These are phyloP conservation scores for Myxozyma nipponensis DNA, from an alignment of 805 yeast species.

Conservation along the genomic window DNA sequence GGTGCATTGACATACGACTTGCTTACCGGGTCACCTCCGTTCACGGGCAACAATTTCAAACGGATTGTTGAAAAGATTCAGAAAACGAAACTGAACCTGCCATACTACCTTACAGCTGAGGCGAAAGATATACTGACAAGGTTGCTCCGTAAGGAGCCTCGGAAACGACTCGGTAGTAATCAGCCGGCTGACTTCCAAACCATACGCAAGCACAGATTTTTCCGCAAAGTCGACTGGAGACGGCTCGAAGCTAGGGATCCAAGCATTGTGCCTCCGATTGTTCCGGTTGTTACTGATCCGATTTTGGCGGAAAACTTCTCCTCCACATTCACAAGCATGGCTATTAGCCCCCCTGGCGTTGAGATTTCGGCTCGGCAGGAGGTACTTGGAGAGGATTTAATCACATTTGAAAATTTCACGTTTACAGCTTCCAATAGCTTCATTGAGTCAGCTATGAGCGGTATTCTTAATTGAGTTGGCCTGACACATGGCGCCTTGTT, in stretches of 20 bases:
- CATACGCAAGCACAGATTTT: conserved; percentile 65
- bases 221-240: conserved; percentile 72
- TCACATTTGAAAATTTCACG: conserved; percentile 22
- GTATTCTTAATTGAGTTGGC: background rate
- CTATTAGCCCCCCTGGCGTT: conserved; percentile 31
- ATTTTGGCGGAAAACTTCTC: conserved; percentile 82
- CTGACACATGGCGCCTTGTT: background rate
- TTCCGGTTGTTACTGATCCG: conserved; percentile 80
- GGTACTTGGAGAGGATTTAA: background rate
- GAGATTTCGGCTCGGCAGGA: conserved; percentile 6
- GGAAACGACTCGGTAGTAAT: conserved; percentile 54
- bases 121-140: conserved; percentile 71
- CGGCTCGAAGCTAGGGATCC: conserved; percentile 49
- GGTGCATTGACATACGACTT: conserved; percentile 79
- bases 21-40: conserved; percentile 83
- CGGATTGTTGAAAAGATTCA: conserved; percentile 70
- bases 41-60: conserved; percentile 76
- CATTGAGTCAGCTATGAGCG: conserved; percentile 24
- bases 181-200: conserved; percentile 48
- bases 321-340: conserved; percentile 69
- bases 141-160: conserved; percentile 64
- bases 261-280: conserved; percentile 63
- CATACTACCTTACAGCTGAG: conserved; percentile 72
- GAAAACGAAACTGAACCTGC: conserved; percentile 59
- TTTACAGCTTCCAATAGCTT: conserved; percentile 26